Percentiles rank a stretch among this genome's conserved stretches.
phyloP scores from a whole-genome alignment of 495 filamentous ascomycete genomes.

The Penicillium mononematosum region DNA sequence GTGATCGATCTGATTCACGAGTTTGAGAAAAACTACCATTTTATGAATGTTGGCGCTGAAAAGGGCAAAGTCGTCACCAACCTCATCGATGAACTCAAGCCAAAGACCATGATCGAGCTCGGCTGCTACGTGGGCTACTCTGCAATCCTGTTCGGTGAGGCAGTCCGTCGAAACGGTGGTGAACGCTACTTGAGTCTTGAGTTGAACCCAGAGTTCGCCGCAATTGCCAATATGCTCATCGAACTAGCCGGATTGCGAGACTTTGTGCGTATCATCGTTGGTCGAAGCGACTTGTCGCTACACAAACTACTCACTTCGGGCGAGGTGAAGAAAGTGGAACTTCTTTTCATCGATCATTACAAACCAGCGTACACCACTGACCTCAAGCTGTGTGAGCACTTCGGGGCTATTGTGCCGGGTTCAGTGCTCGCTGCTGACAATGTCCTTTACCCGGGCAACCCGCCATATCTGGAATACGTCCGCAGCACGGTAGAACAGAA shows the following conservation, averaged over 20 bases:
- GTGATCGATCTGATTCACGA: conserved; percentile 72
- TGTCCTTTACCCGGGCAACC: conserved; percentile 70
- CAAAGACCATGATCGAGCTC: conserved; percentile 70
- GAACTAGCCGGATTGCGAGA: conserved; percentile 67
- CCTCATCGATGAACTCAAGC: conserved; percentile 63
- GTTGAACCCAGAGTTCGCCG: conserved; percentile 63
- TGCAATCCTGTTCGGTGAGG: conserved; percentile 65
- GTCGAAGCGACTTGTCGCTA: conserved; percentile 60
- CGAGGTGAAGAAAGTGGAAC: conserved; percentile 55
- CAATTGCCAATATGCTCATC: conserved; percentile 59
- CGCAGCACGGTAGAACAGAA: conserved; percentile 39
- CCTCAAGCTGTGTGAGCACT: conserved; percentile 68
- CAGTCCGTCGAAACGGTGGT: conserved; percentile 57
- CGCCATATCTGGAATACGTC: conserved; percentile 60
- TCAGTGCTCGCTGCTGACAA: conserved; percentile 72
- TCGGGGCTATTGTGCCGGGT: conserved; percentile 58
- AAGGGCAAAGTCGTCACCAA: conserved; percentile 68
- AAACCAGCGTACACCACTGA: conserved; percentile 70
- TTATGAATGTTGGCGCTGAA: conserved; percentile 76
- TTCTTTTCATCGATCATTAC: conserved; percentile 74
- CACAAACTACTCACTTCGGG: conserved; percentile 53
- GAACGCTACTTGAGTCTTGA: conserved; percentile 66
- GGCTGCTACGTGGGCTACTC: conserved; percentile 84
- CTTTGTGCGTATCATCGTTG: conserved; percentile 65
- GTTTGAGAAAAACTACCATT: conserved; percentile 60